Base-by-base conservation (phyloP, 345 rosid species). In the Linum lewisii region DNA sequence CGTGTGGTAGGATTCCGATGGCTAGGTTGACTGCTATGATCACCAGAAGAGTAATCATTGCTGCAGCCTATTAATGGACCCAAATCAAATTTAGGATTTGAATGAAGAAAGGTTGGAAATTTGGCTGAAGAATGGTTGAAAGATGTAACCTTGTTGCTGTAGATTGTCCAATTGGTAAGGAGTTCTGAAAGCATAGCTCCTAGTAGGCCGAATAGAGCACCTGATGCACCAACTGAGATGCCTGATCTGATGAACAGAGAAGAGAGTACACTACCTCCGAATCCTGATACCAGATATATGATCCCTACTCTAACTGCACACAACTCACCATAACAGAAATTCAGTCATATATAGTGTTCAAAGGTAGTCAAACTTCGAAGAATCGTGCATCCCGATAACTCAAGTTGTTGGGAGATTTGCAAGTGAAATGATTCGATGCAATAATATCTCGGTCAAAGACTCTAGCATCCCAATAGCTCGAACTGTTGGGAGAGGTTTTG, bases 171-270 rank as follows among this genome's bases (percentile, higher is more conserved):
- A 61, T 70, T 70, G 56, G 69, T 65, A 52, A 70, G 9, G 14
- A 70, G 62, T 51, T 70, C 74, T 15, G 69, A 65, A 36, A 70
- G 69, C 74, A 70, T 70, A 9, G 74, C 69, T 51, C 74, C 70
- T 0, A 70, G 66, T 34, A 70, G 66, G 32, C 74, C 70, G 13
- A 65, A 70, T 49, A 70, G 63, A 15, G 74, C 70, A 51, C 74
- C 70, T 1, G 74, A 70, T 5, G 74, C 69, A 25, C 70, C 70
- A 3, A 70, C 74, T 16, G 69, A 70, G 32, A 70, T 65, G 69
- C 7, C 65, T 53, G 60, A 18, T 55, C 63, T 25, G 1, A 62
- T 57, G 47, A 71, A 71, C 10, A 71, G 63, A 4, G 70, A 51
- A 20, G 70, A 70, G 21, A 70, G 54, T 36, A 65, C 54, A 23